These are phyloP conservation scores for Daldinia caldariorum DNA, from an alignment of 495 filamentous ascomycete species.

Conservation along the genomic window DNA sequence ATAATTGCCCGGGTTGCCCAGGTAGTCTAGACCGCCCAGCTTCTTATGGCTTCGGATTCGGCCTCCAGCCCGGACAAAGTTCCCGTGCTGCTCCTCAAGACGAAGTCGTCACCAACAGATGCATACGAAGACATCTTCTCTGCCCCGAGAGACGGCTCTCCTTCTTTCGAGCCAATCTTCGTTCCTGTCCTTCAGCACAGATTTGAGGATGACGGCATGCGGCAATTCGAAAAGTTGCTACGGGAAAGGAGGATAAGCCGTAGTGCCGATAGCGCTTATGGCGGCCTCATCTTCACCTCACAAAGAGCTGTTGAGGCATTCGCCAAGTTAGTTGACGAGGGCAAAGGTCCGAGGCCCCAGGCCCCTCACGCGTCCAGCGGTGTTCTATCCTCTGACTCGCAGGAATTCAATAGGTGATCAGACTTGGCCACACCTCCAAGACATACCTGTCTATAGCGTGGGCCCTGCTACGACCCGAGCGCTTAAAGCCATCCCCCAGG, in stretches of 20 bases:
- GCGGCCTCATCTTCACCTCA: constrained; percentile 91
- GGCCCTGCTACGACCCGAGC: constrained; percentile 88
- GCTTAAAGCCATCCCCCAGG: constrained; percentile 66
- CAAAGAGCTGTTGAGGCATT: constrained; percentile 94
- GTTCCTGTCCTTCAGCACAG: constrained; percentile 86
- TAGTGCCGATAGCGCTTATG: constrained; percentile 63
- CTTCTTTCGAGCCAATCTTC: constrained; percentile 70
- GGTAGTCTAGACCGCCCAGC: not conserved
- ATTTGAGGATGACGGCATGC: constrained; percentile 57
- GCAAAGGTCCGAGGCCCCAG: constrained; percentile 48
- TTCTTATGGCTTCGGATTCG: constrained; percentile 21
- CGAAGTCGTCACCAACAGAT: constrained; percentile 79
- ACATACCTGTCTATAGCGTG: constrained; percentile 82
- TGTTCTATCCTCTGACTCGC: constrained; percentile 31
- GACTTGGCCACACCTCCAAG: constrained; percentile 58
- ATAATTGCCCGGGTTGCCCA: not conserved
- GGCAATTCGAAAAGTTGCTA: constrained; percentile 51
- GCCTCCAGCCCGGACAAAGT: constrained; percentile 42
- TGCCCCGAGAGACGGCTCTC: constrained; percentile 47
- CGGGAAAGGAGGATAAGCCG: constrained; percentile 48
- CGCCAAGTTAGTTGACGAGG: constrained; percentile 66
- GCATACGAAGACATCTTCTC: constrained; percentile 81
- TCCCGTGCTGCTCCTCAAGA: constrained; percentile 86
- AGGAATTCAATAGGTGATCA: constrained; percentile 39
- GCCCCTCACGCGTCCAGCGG: constrained; percentile 20